Base-by-base conservation (phyloP, 1,284 basidiomycete species). In the Ganoderma lingzhi region DNA sequence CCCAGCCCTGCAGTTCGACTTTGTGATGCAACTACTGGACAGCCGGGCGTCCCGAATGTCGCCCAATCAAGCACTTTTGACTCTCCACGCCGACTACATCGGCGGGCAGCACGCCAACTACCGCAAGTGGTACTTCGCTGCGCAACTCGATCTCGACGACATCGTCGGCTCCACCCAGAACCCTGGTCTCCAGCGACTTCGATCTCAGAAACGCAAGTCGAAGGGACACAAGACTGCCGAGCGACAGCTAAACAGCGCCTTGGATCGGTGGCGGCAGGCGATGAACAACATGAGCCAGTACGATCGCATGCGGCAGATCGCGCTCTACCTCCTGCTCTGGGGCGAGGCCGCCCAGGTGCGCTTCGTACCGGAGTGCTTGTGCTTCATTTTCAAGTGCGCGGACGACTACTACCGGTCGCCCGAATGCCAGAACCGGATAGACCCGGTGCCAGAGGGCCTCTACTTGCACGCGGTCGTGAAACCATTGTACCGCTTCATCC, bases 351-450 rank as follows among this genome's bases (percentile, higher is more conserved):
- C 97, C 12, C 96, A 99, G 79, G 96, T 99, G 63, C 93, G 98
- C n/a, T 99, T 99, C 82, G 90, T 96, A 55, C 97, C 98, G 32
- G 97, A 99, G 81, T 97, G 96, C 78, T 83, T 99, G 66, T 98
- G 96, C 83, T 99, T 98, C 88, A 98, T 99, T 83, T 99, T 99
- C 93, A 99, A 99, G 85, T 99, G 98, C 79, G 98, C 97, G 32
- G 97, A 99, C 81, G 97, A 99, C 83, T 99, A 99, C 82, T 99
- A 99, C 82, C 96, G 97, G 60, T 97, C 96, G 19, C 93, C 97
- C n/a, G 98, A 99, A 80, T 99, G 98, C 79, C 98, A 99, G 82
- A 96, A 91, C 81, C 87, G 96, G 67, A 86, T 96, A 69, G 97
- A 99, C 70, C 91, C 97, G 0, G 96, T 99, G 0, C 96, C 96